phyloP scores from a whole-genome alignment of 768 basidiomycete species.

The Sporobolomyces phaffii region DNA sequence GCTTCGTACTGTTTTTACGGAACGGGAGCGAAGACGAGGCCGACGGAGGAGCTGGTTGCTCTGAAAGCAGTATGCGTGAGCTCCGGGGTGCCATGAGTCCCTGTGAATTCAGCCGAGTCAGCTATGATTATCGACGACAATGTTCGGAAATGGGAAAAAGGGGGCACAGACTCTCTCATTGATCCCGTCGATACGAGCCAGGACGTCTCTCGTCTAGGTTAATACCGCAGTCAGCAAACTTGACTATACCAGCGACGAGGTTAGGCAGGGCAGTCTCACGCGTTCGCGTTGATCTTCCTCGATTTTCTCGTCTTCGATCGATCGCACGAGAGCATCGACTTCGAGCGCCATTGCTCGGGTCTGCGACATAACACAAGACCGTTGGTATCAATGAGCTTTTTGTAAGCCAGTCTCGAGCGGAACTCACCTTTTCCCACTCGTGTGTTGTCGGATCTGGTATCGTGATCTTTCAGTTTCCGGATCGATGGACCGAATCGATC shows the following conservation, averaged over 20 bases:
- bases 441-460: slow-evolving; percentile 81
- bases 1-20: background rate
- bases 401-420: no score
- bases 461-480: no score
- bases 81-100: slow-evolving; percentile 78
- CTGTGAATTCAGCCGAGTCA: slow-evolving; percentile 34
- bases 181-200: slow-evolving; percentile 91
- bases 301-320: slow-evolving; percentile 97
- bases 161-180: slow-evolving; percentile 64
- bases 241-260: background rate
- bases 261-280: slow-evolving; percentile 26
- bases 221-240: slow-evolving; percentile 53
- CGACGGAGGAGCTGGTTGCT: slow-evolving; percentile 47
- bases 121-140: background rate
- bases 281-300: slow-evolving; percentile 92
- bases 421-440: slow-evolving; percentile 69
- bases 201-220: slow-evolving; percentile 88
- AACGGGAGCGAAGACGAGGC: background rate
- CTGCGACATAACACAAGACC: slow-evolving; percentile 49
- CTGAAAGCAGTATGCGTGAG: slow-evolving; percentile 77
- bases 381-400: no score
- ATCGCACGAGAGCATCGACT: slow-evolving; percentile 89
- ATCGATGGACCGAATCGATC: background rate
- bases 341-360: slow-evolving; percentile 95
- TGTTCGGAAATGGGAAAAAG: background rate